Conservation (phyloP, 2,329 filamentous ascomycete species). For the Xylaria sp. region DNA sequence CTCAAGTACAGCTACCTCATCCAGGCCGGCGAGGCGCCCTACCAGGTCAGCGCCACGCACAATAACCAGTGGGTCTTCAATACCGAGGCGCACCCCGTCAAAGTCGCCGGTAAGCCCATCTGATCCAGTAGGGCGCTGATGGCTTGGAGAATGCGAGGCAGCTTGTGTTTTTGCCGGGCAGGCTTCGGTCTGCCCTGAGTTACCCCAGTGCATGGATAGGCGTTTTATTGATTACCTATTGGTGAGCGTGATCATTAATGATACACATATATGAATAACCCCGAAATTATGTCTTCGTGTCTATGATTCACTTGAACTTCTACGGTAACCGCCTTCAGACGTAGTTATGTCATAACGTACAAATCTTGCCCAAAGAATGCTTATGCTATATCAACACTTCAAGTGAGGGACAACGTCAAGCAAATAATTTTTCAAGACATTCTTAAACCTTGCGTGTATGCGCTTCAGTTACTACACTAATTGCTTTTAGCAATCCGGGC, state of each 20-base stretch:
- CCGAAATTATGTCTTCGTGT: background rate
- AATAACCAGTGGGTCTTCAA: slow-evolving; percentile 61
- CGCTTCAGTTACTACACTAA: background rate
- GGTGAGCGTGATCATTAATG: slow-evolving; percentile 9
- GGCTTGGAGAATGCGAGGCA: background rate
- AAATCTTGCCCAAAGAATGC: too few relatives aligned
- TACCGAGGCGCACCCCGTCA: slow-evolving; percentile 46
- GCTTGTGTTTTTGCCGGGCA: background rate
- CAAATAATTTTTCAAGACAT: too few relatives aligned
- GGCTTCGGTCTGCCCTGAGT: background rate
- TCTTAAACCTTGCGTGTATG: too few relatives aligned
- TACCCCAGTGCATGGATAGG: slow-evolving; percentile 23
- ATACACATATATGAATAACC: slow-evolving; percentile 4
- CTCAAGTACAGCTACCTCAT: slow-evolving; percentile 84
- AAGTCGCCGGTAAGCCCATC: slow-evolving; percentile 37
- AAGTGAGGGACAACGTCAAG: too few relatives aligned
- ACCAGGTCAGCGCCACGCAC: slow-evolving; percentile 53
- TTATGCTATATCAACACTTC: too few relatives aligned
- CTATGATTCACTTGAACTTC: background rate
- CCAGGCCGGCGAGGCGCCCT: slow-evolving; percentile 63
- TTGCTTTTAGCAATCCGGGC: background rate
- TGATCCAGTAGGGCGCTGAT: slow-evolving; percentile 18
- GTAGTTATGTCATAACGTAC: background rate
- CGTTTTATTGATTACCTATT: slow-evolving; percentile 10
- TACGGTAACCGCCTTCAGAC: background rate